These are phyloP conservation scores for Fragaria vesca DNA, from an alignment of 306 rosid species.

Conservation along the genomic window DNA sequence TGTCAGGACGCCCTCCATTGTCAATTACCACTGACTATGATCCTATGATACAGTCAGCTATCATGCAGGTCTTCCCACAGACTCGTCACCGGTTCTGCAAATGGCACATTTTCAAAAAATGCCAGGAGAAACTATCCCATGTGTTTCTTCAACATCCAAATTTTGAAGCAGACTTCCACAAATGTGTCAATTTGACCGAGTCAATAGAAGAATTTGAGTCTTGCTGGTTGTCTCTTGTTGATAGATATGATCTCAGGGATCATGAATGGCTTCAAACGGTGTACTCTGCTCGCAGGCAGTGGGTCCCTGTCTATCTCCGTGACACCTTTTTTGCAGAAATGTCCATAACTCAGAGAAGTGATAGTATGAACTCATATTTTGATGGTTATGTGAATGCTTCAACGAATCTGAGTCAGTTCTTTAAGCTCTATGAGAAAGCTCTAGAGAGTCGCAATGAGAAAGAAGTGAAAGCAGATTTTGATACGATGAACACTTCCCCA, in stretches of 20 bases:
- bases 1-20: conserved; percentile 82
- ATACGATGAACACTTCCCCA: conserved; percentile 81
- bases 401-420: conserved; percentile 84
- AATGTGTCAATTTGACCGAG: conserved; percentile 92
- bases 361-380: conserved; percentile 96
- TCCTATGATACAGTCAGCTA: conserved; percentile 72
- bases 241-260: conserved; percentile 81
- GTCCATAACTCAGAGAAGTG: conserved; percentile 97
- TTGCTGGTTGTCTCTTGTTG: conserved; percentile 83
- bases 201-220: conserved; percentile 92
- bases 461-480: conserved; percentile 97
- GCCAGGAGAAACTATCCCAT: conserved; percentile 92
- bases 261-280: conserved; percentile 92
- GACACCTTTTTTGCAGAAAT: conserved; percentile 96
- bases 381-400: conserved; percentile 99
- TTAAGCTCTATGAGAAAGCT: conserved; percentile 95
- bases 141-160: conserved; percentile 82
- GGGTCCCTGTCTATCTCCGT: conserved; percentile 95
- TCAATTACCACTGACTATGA: conserved; percentile 95
- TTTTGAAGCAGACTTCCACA: conserved; percentile 95
- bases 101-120: conserved; percentile 96
- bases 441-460: conserved; percentile 97
- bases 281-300: conserved; percentile 75
- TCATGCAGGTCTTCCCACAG: conserved; percentile 76
- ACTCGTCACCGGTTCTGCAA: conserved; percentile 96